Evolutionary conservation across 495 filamentous ascomycete genomes (phyloP), one percentile per base, ranked within the genome.

Genomic region (Astrothelium macrocarpum): DNA sequence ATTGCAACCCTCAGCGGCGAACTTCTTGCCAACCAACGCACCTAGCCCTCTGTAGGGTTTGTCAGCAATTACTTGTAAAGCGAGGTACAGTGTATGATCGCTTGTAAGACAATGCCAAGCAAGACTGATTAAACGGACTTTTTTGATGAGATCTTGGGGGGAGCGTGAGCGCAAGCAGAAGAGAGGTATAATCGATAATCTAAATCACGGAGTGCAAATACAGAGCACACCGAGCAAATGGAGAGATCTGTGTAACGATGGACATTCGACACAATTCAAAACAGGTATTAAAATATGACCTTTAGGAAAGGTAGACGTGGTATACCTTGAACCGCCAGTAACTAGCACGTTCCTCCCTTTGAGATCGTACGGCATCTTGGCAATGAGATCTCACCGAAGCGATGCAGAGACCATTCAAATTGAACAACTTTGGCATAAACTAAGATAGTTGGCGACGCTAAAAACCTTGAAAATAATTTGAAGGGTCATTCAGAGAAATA

Each of bases 301-400:
- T n/a, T n/a, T n/a, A n/a, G n/a, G n/a, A n/a, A n/a, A n/a, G n/a
- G n/a, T 20, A 3, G 12, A 61, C 2, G 29, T 23, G 16, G 66
- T 74, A 34, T 77, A 88, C 81, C 84, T 78, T n/a, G 85, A 87
- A 53, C 85, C 86, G 23, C 84, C 87, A 0, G 84, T 89, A 59
- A 91, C 75, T 23, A 90, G 79, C 32, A 89, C 82, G 68, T 85
- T 89, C 53, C 84, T 78, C 46, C 77, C 79, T 64, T 79, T 79
- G 31, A 90, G 77, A 45, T 78, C 76, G 75, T 89, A 88, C 9
- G 84, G 81, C 85, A 89, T 77, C 16, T 31, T 71, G 20, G 20
- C 26, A 46, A 20, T 56, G 2, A 9, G 25, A 10, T 9, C n/a
- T 49, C 3, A 18, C 10, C 3, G 10, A 49, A 20, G 43, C 11